These are phyloP conservation scores for Jamesozyma gamospora DNA, from an alignment of 805 yeast species.

Conservation along the genomic window DNA sequence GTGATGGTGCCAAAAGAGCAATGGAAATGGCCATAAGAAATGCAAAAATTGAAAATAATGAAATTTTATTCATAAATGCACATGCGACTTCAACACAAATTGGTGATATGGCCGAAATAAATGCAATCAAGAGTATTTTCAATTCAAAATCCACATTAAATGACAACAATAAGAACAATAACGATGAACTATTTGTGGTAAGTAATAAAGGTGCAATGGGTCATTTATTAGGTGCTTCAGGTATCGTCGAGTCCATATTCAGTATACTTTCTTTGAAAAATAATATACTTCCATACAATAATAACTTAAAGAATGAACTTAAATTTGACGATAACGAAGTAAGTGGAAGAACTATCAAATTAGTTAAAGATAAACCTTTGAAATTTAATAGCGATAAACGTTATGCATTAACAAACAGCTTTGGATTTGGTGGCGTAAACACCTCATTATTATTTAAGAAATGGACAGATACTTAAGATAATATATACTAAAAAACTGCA, in stretches of 20 bases:
- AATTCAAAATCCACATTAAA: constrained; percentile 9
- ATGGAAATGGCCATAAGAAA: constrained; percentile 65
- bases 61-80: constrained; percentile 77
- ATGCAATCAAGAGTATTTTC: constrained; percentile 44
- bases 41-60: constrained; percentile 37
- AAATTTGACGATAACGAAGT: background rate
- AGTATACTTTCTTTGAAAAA: constrained; percentile 56
- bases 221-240: constrained; percentile 92
- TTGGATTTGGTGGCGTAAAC: constrained; percentile 97
- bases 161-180: background rate
- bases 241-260: constrained; percentile 83
- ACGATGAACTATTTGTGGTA: constrained; percentile 41
- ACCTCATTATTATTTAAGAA: constrained; percentile 54
- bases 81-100: constrained; percentile 90
- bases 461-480: constrained; percentile 7
- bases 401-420: constrained; percentile 75
- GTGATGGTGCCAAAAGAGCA: constrained; percentile 75
- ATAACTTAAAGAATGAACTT: constrained; percentile 43
- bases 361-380: constrained; percentile 43
- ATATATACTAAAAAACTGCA: too few species aligned
- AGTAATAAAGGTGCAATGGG: constrained; percentile 92
- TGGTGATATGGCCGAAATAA: constrained; percentile 84
- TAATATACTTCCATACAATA: constrained; percentile 63
- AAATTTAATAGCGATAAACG: constrained; percentile 30
- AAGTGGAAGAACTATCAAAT: constrained; percentile 35